Conservation (phyloP, 352 stramenopile species). For the Phytopythium delawarense region DNA sequence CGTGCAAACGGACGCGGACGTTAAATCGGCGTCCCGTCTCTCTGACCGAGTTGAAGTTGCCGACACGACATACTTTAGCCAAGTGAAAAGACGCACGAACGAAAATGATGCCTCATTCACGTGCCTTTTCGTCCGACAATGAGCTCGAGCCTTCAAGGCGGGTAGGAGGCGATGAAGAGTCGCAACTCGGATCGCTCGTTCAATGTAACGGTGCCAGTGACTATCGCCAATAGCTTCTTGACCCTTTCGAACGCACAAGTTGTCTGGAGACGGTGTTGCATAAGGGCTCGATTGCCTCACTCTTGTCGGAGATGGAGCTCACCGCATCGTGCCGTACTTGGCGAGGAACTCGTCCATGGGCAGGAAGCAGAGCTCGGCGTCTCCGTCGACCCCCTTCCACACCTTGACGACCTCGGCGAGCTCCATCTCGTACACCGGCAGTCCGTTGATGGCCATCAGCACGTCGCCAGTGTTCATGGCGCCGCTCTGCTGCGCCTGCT, state of each 20-base stretch:
- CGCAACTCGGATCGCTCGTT: too few species aligned
- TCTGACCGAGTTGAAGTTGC: background rate
- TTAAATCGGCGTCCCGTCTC: background rate
- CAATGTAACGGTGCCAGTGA: too few species aligned
- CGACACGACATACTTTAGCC: background rate
- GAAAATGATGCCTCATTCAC: background rate
- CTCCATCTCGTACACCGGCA: slow-evolving; percentile 80
- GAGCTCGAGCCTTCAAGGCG: too few species aligned
- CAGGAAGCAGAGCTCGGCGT: slow-evolving; percentile 77
- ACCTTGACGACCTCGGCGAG: slow-evolving; percentile 72
- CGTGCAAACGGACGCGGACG: too few species aligned
- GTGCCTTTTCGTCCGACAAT: too few species aligned
- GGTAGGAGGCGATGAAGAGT: too few species aligned
- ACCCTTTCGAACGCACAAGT: too few species aligned
- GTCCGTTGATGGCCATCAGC: slow-evolving; percentile 74
- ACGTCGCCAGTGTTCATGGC: slow-evolving; percentile 63
- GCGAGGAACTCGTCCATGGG: slow-evolving; percentile 67
- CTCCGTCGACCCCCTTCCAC: slow-evolving; percentile 58
- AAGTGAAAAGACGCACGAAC: background rate
- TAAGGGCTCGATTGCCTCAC: too few species aligned
- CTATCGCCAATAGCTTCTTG: too few species aligned
- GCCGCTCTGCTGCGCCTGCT: slow-evolving; percentile 63
- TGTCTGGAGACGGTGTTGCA: too few species aligned
- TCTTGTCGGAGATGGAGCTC: background rate
- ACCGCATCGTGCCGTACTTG: slow-evolving; percentile 38